Base-by-base conservation (phyloP, 2,329 filamentous ascomycete genomes). In the Arachnopeziza araneosa region DNA sequence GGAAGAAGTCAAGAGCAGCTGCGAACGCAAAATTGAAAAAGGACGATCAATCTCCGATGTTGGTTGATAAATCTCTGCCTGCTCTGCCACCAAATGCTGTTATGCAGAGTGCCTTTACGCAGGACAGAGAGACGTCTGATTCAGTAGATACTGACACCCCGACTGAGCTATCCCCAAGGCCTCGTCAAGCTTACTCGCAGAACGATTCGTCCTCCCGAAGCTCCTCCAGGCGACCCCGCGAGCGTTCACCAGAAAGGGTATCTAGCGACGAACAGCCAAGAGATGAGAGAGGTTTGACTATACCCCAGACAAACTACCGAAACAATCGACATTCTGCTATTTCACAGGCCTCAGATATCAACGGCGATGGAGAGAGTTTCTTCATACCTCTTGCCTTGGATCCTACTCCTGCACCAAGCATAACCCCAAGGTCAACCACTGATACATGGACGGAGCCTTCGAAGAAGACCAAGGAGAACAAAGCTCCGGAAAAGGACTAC, bases 31-130 rank as follows among this genome's bases (percentile, higher is more conserved):
- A 87, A 69, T 75, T 80, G 55, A 79, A 83, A 68, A 84, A 86
- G 66, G 87, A 87, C 72, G 85, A 87, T 19, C 74, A 77, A 52
- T 85, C 80, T 56, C 83, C 87, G 22, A 84, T 87, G 78, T 86
- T 91, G 63, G 84, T 90, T 49, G 93, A 99, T 73, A 98, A 98
- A 74, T 96, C 92, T 7, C 79, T 99, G 44, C 95, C 95, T 22
- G 95, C 95, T 24, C 81, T 98, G 24, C 95, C 93, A 30, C 89
- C 90, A 6, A 91, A 85, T 67, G 88, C 87, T 30, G 80, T 85
- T 32, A 80, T 84, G 44, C 80, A 82, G 50, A 84, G 81, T 64
- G 80, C 83, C 2, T 89, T 88, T 69, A 83, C 79, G 2, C 77
- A 78, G 7, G 78, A 81, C 55, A 71, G 76, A 48, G 82, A 86